Evolutionary conservation across 768 basidiomycete genomes (phyloP).

Genomic region (Hebeloma cylindrosporum): DNA sequence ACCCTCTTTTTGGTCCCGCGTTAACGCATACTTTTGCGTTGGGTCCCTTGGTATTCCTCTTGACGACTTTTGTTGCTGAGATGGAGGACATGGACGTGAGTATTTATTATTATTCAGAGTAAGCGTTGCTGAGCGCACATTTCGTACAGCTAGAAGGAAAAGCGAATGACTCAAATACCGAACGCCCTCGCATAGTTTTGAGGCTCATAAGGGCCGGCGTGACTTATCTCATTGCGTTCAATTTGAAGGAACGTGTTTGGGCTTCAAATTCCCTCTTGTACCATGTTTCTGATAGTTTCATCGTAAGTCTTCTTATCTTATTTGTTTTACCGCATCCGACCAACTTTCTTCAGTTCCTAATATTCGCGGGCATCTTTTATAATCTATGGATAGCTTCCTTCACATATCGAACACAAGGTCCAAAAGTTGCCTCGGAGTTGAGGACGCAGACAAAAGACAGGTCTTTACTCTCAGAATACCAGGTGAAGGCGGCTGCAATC

Average conservation of each 20-base stretch:
- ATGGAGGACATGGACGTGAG: slow-evolving; percentile 19
- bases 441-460: slow-evolving; percentile 3
- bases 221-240: slow-evolving; percentile 26
- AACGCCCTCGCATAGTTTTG: slow-evolving; percentile 15
- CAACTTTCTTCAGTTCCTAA: slow-evolving; percentile 24
- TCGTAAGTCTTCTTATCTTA: slow-evolving; percentile 32
- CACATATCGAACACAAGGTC: too few species aligned
- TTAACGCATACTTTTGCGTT: slow-evolving; percentile 57
- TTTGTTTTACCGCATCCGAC: neutral
- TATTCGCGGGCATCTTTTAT: slow-evolving; percentile 32
- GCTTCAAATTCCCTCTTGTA: slow-evolving; percentile 16
- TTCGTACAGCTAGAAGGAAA: too few species aligned
- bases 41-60: slow-evolving; percentile 54
- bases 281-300: slow-evolving; percentile 33
- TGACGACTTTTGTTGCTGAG: slow-evolving; percentile 40
- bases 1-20: slow-evolving; percentile 57
- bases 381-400: slow-evolving; percentile 28
- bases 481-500: slow-evolving; percentile 27
- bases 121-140: too few species aligned
- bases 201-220: slow-evolving; percentile 26
- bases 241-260: slow-evolving; percentile 34
- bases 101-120: slow-evolving; percentile 1
- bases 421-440: neutral
- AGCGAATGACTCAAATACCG: neutral
- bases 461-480: slow-evolving; percentile 14